A percentile compares a stretch with the other conserved stretches of the same genome.
These are phyloP conservation scores for Themeda triandra DNA, from an alignment of 176 grass and related monocot genomes.

Conservation along the genomic window DNA sequence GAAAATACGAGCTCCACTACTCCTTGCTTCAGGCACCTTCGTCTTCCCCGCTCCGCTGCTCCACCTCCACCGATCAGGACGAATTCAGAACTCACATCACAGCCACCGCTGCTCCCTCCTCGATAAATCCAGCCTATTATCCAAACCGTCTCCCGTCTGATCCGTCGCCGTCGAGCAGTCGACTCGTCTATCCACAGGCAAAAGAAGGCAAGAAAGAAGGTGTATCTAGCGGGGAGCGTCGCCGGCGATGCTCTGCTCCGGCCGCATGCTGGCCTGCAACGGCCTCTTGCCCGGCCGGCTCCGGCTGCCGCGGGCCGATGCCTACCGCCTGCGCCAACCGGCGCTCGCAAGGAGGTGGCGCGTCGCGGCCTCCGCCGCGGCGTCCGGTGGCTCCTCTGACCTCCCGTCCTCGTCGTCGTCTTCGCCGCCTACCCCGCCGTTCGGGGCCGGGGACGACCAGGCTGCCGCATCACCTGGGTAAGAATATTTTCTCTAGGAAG, in stretches of 20 bases:
- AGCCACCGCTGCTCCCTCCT: conserved; percentile 6
- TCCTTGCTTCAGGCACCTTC: conserved; percentile 25
- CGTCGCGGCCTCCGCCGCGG: conserved; percentile 45
- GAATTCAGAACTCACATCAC: conserved; percentile 20
- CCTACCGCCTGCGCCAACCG: conserved; percentile 32
- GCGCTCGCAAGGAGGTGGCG: conserved; percentile 48
- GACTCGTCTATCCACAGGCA: neutral
- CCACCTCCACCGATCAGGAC: conserved; percentile 34
- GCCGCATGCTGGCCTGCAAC: conserved; percentile 69
- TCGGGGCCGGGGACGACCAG: conserved; percentile 37
- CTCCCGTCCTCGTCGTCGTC: conserved; percentile 48
- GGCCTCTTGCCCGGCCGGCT: conserved; percentile 30
- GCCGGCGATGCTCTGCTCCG: conserved; percentile 76
- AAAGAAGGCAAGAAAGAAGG: neutral
- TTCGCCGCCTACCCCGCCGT: conserved; percentile 34
- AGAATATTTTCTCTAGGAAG: neutral
- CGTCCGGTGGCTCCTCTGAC: conserved; percentile 45
- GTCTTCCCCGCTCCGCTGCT: conserved; percentile 32
- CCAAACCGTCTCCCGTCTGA: neutral
- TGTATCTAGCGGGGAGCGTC: neutral
- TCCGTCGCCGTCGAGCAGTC: conserved; percentile 19
- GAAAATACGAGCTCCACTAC: conserved; percentile 44
- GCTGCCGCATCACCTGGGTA: conserved; percentile 36
- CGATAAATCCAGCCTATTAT: conserved; percentile 23
- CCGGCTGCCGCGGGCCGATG: conserved; percentile 25